Conservation (phyloP, 2,329 filamentous ascomycete genomes). For the Arachnopeziza araneosa region DNA sequence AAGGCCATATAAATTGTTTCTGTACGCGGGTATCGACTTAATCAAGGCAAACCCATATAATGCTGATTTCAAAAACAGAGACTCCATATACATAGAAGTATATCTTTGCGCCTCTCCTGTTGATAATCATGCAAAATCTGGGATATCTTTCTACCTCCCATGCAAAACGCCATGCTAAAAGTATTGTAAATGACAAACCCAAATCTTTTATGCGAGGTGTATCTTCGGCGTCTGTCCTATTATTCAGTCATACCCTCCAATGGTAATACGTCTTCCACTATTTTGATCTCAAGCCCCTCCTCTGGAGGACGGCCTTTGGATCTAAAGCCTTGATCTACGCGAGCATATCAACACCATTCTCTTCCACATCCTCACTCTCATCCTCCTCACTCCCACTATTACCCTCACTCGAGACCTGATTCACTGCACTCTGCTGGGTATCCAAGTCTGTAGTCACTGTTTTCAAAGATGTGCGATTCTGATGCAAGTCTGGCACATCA, state of each 20-base stretch:
- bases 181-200: not conserved
- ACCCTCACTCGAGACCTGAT: not conserved
- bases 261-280: not conserved
- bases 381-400: slow-evolving; percentile 12
- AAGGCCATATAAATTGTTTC: too few species aligned
- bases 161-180: not conserved
- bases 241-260: too few species aligned
- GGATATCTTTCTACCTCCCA: not conserved
- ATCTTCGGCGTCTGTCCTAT: too few species aligned
- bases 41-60: not conserved
- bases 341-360: slow-evolving; percentile 13
- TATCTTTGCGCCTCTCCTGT: too few species aligned
- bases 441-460: not conserved
- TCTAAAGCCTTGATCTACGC: slow-evolving; percentile 2
- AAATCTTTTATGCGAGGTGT: not conserved
- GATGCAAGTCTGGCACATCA: not conserved
- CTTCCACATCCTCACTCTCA: slow-evolving; percentile 16
- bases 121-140: too few species aligned
- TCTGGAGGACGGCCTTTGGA: slow-evolving; percentile 8
- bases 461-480: not conserved
- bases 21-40: too few species aligned
- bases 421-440: not conserved
- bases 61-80: not conserved
- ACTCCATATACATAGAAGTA: too few species aligned
- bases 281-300: not conserved